Evolutionary conservation across 768 basidiomycete genomes (phyloP), one percentile per base, ranked within the genome.

Genomic region (Leccinum rimulosum): DNA sequence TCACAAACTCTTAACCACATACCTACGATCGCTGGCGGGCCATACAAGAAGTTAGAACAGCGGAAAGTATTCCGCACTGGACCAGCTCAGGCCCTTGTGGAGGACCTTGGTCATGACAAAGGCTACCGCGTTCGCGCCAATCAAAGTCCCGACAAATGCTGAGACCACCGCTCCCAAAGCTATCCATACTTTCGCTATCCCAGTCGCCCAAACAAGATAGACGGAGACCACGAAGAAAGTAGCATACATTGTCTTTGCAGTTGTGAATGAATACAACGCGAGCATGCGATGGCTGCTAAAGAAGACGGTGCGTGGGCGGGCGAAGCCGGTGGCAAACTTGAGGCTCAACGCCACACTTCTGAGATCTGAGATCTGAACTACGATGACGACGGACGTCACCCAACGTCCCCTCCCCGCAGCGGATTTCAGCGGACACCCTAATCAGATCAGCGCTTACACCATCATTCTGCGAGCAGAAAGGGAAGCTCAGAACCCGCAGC

Each of bases 1-100:
- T 8, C 1, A 10, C 19, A 33, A 57, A 19, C 4, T 19, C 2
- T 38, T 27, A 43, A 54, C 43, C 48, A 74, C 83, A 31, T 63
- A 88, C 93, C 93, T 14, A 89, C 74, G 15, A 93, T 67, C 0
- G 86, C 84, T 2, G 91, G 81, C 14, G 92, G 90, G 3, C 81
- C 89, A 67, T 92, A 98, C 22, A 97, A 73, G 22, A 80, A 67
- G 22, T 22, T 22, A 22, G 22, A 22, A 22, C 11, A 95, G 62
- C 1, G 82, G 80, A 12, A 80, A 79, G 63, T 86, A 80, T 61
- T 91, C 91, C 45, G 79, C 82, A 15, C 82, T 78, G 73, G 92
- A 97, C 95, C 95, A 98, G 66, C 89, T 90, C 83, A 96, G 83
- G 0, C 84, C 80, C 72, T 83, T 88, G 8, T 82, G 79, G 22